phyloP scores from a whole-genome alignment of 1,284 basidiomycete species.

The Cerioporus squamosus region DNA sequence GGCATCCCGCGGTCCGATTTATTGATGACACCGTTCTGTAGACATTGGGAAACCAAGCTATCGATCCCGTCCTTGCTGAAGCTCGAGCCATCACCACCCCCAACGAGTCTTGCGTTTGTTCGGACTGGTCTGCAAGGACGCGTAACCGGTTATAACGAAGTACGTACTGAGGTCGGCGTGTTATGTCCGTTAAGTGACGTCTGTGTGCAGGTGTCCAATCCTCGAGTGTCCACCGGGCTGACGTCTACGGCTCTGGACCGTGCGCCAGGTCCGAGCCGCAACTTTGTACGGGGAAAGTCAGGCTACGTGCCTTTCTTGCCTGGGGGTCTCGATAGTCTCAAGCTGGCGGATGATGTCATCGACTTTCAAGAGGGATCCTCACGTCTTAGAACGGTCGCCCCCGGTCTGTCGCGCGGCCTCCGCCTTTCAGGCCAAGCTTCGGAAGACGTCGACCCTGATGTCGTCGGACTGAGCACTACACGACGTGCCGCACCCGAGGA shows the following conservation, averaged over 20 bases:
- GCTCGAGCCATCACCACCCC: constrained; percentile 71
- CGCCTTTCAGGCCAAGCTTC: constrained; percentile 60
- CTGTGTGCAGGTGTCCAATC: constrained; percentile 51
- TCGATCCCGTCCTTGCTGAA: constrained; percentile 66
- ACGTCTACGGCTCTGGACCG: constrained; percentile 86
- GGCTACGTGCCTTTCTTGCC: constrained; percentile 92
- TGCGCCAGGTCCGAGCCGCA: constrained; percentile 75
- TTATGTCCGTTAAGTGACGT: background rate
- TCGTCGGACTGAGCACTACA: constrained; percentile 34
- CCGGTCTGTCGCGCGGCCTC: constrained; percentile 71
- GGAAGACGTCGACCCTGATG: constrained; percentile 43
- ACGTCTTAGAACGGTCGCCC: constrained; percentile 63
- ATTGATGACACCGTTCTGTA: constrained; percentile 34
- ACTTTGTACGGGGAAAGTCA: constrained; percentile 93
- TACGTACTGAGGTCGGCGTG: constrained; percentile 26
- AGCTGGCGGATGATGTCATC: constrained; percentile 40
- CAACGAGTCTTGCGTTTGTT: constrained; percentile 79
- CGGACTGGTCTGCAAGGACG: constrained; percentile 80
- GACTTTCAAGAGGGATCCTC: constrained; percentile 41
- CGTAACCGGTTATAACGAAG: constrained; percentile 83
- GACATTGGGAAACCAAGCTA: constrained; percentile 71
- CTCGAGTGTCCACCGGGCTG: constrained; percentile 58
- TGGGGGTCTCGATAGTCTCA: constrained; percentile 79
- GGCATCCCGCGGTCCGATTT: constrained; percentile 2
- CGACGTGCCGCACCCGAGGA: background rate